Base-by-base conservation (phyloP, 1,284 basidiomycete genomes). In the Peniophora sp. region DNA sequence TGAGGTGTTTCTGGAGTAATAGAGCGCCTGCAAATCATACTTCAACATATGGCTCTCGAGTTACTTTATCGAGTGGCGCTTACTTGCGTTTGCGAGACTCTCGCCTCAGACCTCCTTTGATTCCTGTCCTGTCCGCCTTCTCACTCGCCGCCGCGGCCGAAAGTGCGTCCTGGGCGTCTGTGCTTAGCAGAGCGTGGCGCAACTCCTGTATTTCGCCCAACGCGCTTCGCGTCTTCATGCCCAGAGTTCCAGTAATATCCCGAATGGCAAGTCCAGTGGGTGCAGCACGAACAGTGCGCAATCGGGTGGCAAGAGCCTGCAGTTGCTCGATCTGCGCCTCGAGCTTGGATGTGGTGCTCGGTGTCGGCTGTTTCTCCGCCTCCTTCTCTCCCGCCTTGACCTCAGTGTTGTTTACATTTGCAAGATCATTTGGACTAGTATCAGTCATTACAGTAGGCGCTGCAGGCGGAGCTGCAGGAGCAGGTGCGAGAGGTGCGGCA, bases 321-420 rank as follows among this genome's bases (percentile, higher is more conserved):
- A 56, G 56, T 44, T 57, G 37, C 18, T 58, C 56, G 47, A 58
- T 58, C 41, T 58, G 56, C n/a, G 56, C 49, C 39, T 57, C 53
- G 22, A 57, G 49, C 23, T 17, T 47, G 36, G 35, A 35, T 48
- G 44, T 17, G 48, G 24, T 12, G 54, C 27, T 32, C 27, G 43
- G 45, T 52, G 44, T 47, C 9, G 37, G 37, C 52, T 27, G 51
- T 49, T 15, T 42, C n/a, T 11, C 45, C 36, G 15, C 47, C n/a
- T 10, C 35, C 27, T 45, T 18, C 15, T 46, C 53, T n/a, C 3
- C 23, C 2, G 34, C 50, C 20, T 47, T 49, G 17, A 36, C 24
- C 48, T 47, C 53, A 27, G 23, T 27, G 8, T 5, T 8, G 37
- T n/a, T n/a, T 15, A 41, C 15, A n/a, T 41, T n/a, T 15, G 37